Base-by-base conservation (phyloP, 768 basidiomycete species). In the Pleurotus pulmonarius region DNA sequence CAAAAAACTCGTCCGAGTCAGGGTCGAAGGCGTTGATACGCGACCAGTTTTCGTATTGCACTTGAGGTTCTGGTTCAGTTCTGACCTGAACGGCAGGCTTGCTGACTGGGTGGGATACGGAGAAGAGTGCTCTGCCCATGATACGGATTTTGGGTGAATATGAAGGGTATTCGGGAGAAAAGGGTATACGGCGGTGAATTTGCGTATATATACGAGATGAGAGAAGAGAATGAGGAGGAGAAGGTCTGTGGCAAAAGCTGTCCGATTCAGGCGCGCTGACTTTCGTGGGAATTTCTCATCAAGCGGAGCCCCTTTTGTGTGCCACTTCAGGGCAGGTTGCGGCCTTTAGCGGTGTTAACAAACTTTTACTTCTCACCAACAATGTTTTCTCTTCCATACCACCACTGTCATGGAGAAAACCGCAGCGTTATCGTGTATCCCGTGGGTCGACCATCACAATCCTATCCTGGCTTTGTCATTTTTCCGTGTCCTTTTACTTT, bases 1-100 rank as follows among this genome's bases (percentile, higher is more conserved):
- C 73, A 65, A 87, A 86, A 65, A 89, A 89, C 60, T 88, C 87
- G 63, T 89, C 87, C n/a, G 87, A 84, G 69, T 90, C 88, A 4
- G 88, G 88, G 69, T 90, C 87, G 67, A 90, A 90, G 8, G 81
- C 75, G 65, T 88, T 87, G 69, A 75, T 76, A 59, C 75, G 69
- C 56, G 83, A 81, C 87, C 87, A 90, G 67, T 72, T 82, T 67
- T 82, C 75, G 75, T 73, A 83, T 22, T 61, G 58, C 55, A 63
- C 64, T 26, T 47, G 56, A 18, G 56, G 45, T 59, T 82, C 78
- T 54, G 76, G 75, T 56, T 82, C 78, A 51, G 73, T 72, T 60
- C 74, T 74, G 47, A 81, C 72, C 39, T 53, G 51, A 41, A 41
- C 38, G 46, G 70, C 69, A 22, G 77, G 78, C 0, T 66, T 57